These are phyloP conservation scores for Castanospermum australe DNA, from an alignment of 306 rosid genomes.

Conservation along the genomic window DNA sequence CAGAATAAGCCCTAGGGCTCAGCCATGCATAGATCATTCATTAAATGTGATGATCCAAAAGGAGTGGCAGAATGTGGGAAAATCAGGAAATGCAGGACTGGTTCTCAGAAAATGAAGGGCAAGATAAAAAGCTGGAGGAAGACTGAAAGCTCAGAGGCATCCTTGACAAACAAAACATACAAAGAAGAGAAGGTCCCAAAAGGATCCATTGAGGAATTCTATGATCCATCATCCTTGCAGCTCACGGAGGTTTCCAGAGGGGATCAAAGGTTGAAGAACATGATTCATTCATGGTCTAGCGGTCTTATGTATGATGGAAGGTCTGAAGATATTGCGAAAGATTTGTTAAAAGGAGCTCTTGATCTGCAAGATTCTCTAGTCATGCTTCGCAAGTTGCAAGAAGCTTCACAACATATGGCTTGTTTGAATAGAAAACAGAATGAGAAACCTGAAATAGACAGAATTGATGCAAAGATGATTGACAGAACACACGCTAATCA, in stretches of 20 bases:
- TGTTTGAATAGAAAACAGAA: constrained; percentile 37
- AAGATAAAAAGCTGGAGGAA: constrained; percentile 46
- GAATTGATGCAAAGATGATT: constrained; percentile 28
- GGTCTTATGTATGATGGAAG: constrained; percentile 48
- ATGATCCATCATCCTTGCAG: constrained; percentile 60
- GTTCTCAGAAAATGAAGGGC: constrained; percentile 50
- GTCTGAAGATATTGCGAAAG: constrained; percentile 64
- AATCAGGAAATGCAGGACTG: constrained; percentile 58
- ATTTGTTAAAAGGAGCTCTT: constrained; percentile 82
- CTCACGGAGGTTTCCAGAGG: constrained; percentile 74
- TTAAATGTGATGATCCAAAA: constrained; percentile 88
- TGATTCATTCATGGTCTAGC: constrained; percentile 75
- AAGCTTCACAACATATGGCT: constrained; percentile 53
- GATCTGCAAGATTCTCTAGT: constrained; percentile 73
- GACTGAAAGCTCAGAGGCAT: constrained; percentile 31
- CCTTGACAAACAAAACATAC: constrained; percentile 30
- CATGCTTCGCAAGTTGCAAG: constrained; percentile 75
- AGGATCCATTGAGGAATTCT: constrained; percentile 32
- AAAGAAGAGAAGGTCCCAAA: constrained; percentile 41
- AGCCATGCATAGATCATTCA: constrained; percentile 71
- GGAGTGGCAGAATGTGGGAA: constrained; percentile 81
- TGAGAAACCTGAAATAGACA: constrained; percentile 38
- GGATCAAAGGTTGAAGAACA: constrained; percentile 69
- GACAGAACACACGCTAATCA: constrained; percentile 29
- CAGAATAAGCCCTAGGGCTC: constrained; percentile 67